phyloP scores from a whole-genome alignment of 2,329 filamentous ascomycete species.

The Knufia fluminis region DNA sequence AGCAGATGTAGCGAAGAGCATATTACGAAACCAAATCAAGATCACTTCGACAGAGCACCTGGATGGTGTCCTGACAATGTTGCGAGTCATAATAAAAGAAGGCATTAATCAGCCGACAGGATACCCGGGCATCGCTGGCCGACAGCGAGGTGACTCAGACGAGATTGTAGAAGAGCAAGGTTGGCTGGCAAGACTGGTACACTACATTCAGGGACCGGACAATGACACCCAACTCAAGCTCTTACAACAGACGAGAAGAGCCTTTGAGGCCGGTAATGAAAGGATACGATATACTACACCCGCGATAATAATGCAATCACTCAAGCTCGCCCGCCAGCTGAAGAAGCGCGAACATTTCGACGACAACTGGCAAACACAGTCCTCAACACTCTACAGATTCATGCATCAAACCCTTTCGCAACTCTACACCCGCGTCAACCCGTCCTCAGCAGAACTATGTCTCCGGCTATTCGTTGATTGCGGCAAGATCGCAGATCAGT shows the following conservation, averaged over 20 bases:
- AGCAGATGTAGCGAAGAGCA: constrained; percentile 70
- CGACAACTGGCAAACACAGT: constrained; percentile 63
- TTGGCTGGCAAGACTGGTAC: constrained; percentile 86
- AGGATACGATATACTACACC: constrained; percentile 93
- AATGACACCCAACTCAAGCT: constrained; percentile 90
- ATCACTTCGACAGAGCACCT: constrained; percentile 72
- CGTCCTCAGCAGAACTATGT: constrained; percentile 75
- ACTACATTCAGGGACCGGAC: constrained; percentile 70
- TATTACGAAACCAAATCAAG: constrained; percentile 72
- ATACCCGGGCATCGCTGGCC: constrained; percentile 67
- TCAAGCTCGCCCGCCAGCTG: constrained; percentile 80
- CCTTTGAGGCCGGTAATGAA: constrained; percentile 85
- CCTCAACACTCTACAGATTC: constrained; percentile 85
- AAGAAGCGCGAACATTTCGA: constrained; percentile 85
- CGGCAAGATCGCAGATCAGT: constrained; percentile 85
- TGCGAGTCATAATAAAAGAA: constrained; percentile 89
- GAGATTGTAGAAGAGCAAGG: constrained; percentile 98
- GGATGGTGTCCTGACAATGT: constrained; percentile 77
- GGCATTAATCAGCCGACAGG: constrained; percentile 74
- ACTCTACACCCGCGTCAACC: constrained; percentile 75
- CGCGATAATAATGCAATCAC: constrained; percentile 76
- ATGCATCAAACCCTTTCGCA: constrained; percentile 81
- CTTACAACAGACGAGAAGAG: constrained; percentile 76
- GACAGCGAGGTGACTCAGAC: constrained; percentile 79
- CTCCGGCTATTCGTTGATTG: constrained; percentile 84